phyloP scores from a whole-genome alignment of 495 filamentous ascomycete species.

The Baudoinia panamericana region DNA sequence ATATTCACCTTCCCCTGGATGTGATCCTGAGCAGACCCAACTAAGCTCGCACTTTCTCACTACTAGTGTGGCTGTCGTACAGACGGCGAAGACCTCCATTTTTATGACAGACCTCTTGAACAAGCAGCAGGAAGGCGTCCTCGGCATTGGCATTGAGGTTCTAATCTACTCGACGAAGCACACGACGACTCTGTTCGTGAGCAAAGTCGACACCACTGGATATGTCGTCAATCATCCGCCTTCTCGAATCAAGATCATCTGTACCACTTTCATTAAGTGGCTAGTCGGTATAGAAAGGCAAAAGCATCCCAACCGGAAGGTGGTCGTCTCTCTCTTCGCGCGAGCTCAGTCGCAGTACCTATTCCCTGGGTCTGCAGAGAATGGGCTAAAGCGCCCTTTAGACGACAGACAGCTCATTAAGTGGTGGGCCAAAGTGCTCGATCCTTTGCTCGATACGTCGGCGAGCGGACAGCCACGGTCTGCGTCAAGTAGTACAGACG shows the following conservation, averaged over 20 bases:
- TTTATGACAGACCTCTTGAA: slow-evolving; percentile 35
- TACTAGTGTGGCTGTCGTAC: slow-evolving; percentile 42
- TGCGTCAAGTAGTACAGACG: neutral
- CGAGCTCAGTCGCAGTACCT: slow-evolving; percentile 87
- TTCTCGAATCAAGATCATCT: slow-evolving; percentile 60
- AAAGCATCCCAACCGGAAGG: slow-evolving; percentile 47
- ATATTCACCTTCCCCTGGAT: slow-evolving; percentile 61
- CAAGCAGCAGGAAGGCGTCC: slow-evolving; percentile 31
- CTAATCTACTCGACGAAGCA: slow-evolving; percentile 59
- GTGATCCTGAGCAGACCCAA: slow-evolving; percentile 59
- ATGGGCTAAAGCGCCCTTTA: slow-evolving; percentile 77
- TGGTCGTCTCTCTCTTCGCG: slow-evolving; percentile 84
- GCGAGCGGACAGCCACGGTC: neutral
- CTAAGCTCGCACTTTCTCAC: slow-evolving; percentile 80
- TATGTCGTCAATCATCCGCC: slow-evolving; percentile 53
- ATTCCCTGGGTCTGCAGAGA: slow-evolving; percentile 81
- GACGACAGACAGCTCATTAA: slow-evolving; percentile 78
- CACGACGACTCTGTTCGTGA: slow-evolving; percentile 80
- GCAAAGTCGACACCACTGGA: slow-evolving; percentile 93
- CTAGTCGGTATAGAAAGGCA: slow-evolving; percentile 50
- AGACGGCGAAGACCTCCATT: neutral
- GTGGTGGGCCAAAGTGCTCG: slow-evolving; percentile 87
- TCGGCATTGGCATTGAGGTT: slow-evolving; percentile 58
- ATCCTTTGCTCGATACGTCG: slow-evolving; percentile 44
- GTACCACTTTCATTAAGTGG: slow-evolving; percentile 60